A percentile compares a stretch with the other conserved stretches of the same genome.
phyloP scores from a whole-genome alignment of 2,329 filamentous ascomycete species.

The Intubia oerlemansii region DNA sequence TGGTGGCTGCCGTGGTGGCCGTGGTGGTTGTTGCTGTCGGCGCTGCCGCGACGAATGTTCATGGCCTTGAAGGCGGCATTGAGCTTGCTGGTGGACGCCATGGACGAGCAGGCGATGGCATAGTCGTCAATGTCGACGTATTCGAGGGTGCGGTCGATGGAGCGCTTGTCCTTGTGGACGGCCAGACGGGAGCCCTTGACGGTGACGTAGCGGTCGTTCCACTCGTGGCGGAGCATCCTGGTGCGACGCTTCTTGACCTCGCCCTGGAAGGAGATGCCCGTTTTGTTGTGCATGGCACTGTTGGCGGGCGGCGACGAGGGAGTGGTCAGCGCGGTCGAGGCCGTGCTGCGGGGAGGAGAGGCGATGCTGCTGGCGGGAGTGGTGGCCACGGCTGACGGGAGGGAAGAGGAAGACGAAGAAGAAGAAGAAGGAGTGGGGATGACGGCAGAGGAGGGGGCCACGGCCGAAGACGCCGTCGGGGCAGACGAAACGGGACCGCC shows the following conservation, averaged over 20 bases:
- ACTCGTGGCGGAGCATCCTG: slow-evolving; percentile 74
- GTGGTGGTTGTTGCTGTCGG: slow-evolving; percentile 17
- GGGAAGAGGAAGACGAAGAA: too few species aligned
- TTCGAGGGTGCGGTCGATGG: slow-evolving; percentile 40
- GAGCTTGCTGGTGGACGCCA: slow-evolving; percentile 60
- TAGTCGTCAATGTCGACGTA: slow-evolving; percentile 80
- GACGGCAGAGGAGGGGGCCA: too few species aligned
- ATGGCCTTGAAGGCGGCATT: slow-evolving; percentile 72
- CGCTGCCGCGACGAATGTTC: slow-evolving; percentile 32
- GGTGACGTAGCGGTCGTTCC: slow-evolving; percentile 81
- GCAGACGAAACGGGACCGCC: slow-evolving; percentile 1
- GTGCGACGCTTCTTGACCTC: slow-evolving; percentile 92
- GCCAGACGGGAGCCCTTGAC: slow-evolving; percentile 55
- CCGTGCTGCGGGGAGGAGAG: too few species aligned
- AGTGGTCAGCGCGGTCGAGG: slow-evolving; percentile 8
- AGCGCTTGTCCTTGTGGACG: slow-evolving; percentile 45
- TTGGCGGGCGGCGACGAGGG: slow-evolving; percentile 3
- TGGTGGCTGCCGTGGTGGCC: slow-evolving; percentile 6
- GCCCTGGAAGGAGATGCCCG: slow-evolving; percentile 61
- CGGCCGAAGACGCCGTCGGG: background rate
- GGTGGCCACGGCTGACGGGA: too few species aligned
- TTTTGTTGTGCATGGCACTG: slow-evolving; percentile 10
- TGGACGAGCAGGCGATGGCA: slow-evolving; percentile 61
- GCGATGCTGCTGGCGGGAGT: too few species aligned
- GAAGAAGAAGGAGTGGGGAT: too few species aligned